phyloP scores from a whole-genome alignment of 176 grass and related monocot species.

The Aegilops bicornis region DNA sequence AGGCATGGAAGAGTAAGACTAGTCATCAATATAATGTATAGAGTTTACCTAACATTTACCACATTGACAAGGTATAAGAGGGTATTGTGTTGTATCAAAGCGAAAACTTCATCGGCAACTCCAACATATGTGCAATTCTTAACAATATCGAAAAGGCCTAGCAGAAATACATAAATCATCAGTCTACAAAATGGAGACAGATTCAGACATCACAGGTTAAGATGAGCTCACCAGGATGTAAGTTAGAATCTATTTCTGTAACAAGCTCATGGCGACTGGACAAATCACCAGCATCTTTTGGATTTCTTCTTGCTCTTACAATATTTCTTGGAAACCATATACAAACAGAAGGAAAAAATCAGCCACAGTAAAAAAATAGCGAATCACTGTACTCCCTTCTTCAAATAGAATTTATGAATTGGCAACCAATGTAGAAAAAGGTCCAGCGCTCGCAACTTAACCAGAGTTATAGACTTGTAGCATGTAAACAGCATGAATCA shows the following conservation, averaged over 20 bases:
- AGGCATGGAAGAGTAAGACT: background rate
- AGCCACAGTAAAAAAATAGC: conserved; percentile 20
- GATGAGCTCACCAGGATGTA: conserved; percentile 67
- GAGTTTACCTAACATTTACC: conserved; percentile 70
- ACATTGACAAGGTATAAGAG: conserved; percentile 89
- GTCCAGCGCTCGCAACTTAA: background rate
- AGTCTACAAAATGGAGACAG: conserved; percentile 22
- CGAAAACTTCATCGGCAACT: conserved; percentile 79
- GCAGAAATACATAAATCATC: conserved; percentile 38
- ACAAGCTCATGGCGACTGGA: conserved; percentile 81
- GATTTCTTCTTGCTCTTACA: conserved; percentile 85
- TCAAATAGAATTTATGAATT: conserved; percentile 12
- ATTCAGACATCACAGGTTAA: conserved; percentile 22
- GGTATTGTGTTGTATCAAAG: conserved; percentile 80
- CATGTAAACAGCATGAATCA: conserved; percentile 6
- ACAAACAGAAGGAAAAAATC: conserved; percentile 23
- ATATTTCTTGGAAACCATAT: conserved; percentile 57
- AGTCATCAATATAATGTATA: background rate
- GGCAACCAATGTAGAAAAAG: conserved; percentile 8
- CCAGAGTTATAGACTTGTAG: background rate
- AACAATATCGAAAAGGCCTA: conserved; percentile 79
- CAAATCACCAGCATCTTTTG: conserved; percentile 70
- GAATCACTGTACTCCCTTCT: background rate
- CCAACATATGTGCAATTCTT: conserved; percentile 97
- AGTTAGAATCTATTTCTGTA: conserved; percentile 60